Percentiles rank a stretch among this genome's conserved stretches.
Conservation (phyloP, 2,329 filamentous ascomycete species). For the Stagonosporopsis cucurbitacearum region DNA sequence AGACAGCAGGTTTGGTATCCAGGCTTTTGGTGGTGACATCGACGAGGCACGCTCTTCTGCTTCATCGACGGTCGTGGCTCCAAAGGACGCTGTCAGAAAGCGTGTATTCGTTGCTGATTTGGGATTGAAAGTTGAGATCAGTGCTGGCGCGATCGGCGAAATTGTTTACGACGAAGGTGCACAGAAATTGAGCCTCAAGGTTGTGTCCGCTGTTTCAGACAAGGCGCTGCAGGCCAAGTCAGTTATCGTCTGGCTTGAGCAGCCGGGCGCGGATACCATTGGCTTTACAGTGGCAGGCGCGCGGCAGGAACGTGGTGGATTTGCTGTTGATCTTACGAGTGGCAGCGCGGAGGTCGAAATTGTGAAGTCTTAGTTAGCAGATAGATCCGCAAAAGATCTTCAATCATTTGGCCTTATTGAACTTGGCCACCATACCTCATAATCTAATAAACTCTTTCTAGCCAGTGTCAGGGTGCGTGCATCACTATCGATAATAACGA, state of each 20-base stretch:
- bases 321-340: slow-evolving; percentile 22
- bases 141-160: slow-evolving; percentile 27
- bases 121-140: slow-evolving; percentile 44
- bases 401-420: too few relatives aligned
- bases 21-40: slow-evolving; percentile 58
- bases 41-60: slow-evolving; percentile 23
- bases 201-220: slow-evolving; percentile 16
- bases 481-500: too few relatives aligned
- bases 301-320: slow-evolving; percentile 24
- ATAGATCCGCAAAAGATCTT: not conserved
- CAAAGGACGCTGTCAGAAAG: slow-evolving; percentile 56
- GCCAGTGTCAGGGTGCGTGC: too few relatives aligned
- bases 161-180: slow-evolving; percentile 19
- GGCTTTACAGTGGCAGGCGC: slow-evolving; percentile 21
- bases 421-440: too few relatives aligned
- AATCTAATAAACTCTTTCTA: too few relatives aligned
- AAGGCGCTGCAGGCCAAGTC: slow-evolving; percentile 23
- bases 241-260: slow-evolving; percentile 30
- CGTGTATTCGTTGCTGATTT: slow-evolving; percentile 58
- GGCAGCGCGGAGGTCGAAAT: slow-evolving; percentile 22
- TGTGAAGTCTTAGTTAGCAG: not conserved
- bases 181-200: slow-evolving; percentile 17
- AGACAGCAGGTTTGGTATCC: slow-evolving; percentile 54
- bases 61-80: slow-evolving; percentile 46
- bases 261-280: slow-evolving; percentile 6